phyloP scores from a whole-genome alignment of 805 yeast species.

The Nakazawaea siamensis region DNA sequence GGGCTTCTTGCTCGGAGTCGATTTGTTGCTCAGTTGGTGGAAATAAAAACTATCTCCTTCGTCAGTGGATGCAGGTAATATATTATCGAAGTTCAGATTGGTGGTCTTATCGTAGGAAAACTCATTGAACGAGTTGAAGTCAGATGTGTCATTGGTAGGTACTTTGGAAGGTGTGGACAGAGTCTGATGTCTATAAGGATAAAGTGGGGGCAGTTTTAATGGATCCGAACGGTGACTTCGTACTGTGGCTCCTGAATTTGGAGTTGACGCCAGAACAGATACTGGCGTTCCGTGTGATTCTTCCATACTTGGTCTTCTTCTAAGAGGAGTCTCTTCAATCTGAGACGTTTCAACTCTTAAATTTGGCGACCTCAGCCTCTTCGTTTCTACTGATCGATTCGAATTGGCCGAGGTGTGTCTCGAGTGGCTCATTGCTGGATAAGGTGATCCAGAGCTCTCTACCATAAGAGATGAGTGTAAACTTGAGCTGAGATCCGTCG shows the following conservation, averaged over 20 bases:
- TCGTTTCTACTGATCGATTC: no score
- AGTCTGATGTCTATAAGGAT: not conserved
- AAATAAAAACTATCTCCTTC: not conserved
- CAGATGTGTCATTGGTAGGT: not conserved
- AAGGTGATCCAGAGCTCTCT: constrained; percentile 5
- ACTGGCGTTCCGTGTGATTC: not conserved
- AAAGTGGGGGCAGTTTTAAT: not conserved
- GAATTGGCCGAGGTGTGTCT: not conserved
- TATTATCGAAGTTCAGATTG: not conserved
- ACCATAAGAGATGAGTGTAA: constrained; percentile 1
- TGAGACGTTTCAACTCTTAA: no score
- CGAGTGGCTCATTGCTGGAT: constrained; percentile 1
- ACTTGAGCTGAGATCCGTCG: constrained; percentile 4
- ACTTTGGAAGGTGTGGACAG: not conserved
- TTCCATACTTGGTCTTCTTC: not conserved
- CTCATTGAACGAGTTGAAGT: no score
- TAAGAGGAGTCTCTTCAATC: no score
- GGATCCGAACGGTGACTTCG: not conserved
- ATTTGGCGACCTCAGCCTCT: no score
- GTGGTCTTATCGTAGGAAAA: constrained; percentile 8
- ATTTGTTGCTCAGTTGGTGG: no score
- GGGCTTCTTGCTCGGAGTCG: no score
- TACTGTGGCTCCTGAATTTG: not conserved
- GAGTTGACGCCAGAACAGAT: constrained; percentile 2
- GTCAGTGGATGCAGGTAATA: not conserved